These are phyloP conservation scores for Pistacia integerrima DNA, from an alignment of 345 rosid genomes.

Conservation along the genomic window DNA sequence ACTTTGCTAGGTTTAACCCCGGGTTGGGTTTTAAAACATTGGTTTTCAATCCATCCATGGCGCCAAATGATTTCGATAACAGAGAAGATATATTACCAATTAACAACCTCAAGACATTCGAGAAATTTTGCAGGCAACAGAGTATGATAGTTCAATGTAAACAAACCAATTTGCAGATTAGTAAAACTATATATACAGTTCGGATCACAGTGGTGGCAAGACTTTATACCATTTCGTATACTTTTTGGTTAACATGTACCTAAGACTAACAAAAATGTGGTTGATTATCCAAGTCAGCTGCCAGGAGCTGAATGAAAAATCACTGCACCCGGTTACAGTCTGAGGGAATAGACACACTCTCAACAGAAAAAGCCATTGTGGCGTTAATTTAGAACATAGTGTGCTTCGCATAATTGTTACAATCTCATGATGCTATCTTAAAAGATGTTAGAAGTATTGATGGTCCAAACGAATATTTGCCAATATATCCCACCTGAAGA, in stretches of 20 bases:
- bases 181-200: background rate
- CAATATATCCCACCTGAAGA: conserved; percentile 6
- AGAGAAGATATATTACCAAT: background rate
- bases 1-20: no score
- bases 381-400: background rate
- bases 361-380: background rate
- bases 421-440: background rate
- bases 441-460: background rate
- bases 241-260: background rate
- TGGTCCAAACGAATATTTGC: background rate
- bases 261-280: background rate
- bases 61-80: background rate
- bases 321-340: background rate
- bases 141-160: no score
- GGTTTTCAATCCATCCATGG: no score
- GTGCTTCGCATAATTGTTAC: background rate
- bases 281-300: background rate
- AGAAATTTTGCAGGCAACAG: no score
- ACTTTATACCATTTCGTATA: background rate
- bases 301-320: conserved; percentile 13
- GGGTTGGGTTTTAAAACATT: no score
- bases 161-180: background rate
- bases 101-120: no score
- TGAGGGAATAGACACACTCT: no score
- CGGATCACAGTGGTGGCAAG: no score